Evolutionary conservation across 306 rosid genomes (phyloP).

Genomic region (Potentilla sterilis): DNA sequence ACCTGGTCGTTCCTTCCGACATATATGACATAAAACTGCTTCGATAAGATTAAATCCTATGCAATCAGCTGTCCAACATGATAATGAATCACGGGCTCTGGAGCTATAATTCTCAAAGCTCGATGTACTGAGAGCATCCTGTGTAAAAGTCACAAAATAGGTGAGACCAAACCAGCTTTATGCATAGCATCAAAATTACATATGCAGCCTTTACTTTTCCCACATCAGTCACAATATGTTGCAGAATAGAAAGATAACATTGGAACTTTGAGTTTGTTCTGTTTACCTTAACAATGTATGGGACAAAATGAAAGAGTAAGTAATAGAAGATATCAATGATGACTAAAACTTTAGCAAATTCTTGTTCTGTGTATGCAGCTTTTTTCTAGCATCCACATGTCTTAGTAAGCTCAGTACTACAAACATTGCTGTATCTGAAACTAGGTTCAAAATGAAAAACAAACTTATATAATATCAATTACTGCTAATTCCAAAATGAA

Average conservation of each 20-base stretch:
- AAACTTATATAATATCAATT: neutral
- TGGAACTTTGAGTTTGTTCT: neutral
- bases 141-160: conserved; percentile 33
- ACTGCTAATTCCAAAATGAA: neutral
- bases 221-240: neutral
- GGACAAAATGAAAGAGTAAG: neutral
- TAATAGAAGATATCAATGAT: neutral
- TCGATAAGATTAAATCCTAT: conserved; percentile 95
- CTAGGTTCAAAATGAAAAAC: neutral
- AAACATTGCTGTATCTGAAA: neutral
- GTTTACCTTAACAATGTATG: neutral
- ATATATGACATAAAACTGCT: conserved; percentile 91
- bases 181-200: conserved; percentile 23
- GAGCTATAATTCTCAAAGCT: conserved; percentile 79
- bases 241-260: neutral
- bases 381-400: neutral
- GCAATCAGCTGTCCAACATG: conserved; percentile 86
- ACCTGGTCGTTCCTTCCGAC: conserved; percentile 93
- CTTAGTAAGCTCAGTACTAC: neutral
- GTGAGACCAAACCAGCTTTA: conserved; percentile 12
- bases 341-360: neutral
- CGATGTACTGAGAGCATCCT: conserved; percentile 88
- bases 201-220: neutral
- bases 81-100: conserved; percentile 73
- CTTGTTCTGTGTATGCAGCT: neutral